These are phyloP conservation scores for Nicotiana obtusifolia DNA, from an alignment of 257 asterid genomes.

Conservation along the genomic window DNA sequence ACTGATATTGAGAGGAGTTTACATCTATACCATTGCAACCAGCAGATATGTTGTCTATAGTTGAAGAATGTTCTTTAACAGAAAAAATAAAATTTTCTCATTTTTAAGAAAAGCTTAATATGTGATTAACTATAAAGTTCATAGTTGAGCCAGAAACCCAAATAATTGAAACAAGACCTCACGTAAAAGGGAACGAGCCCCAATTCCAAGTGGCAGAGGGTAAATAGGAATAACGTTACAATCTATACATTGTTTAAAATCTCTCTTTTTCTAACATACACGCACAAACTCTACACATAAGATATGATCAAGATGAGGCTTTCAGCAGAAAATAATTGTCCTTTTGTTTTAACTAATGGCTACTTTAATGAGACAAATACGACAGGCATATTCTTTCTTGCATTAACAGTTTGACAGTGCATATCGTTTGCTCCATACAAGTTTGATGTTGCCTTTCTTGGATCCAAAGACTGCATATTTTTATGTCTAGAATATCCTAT, in stretches of 20 bases:
- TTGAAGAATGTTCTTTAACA: neutral
- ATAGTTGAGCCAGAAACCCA: no score
- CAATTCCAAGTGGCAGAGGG: neutral
- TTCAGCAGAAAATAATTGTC: neutral
- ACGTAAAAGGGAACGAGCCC: neutral
- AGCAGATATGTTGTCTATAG: neutral
- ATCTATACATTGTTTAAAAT: neutral
- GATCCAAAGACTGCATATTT: neutral
- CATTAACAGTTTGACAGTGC: neutral
- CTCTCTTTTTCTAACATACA: neutral
- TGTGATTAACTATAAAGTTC: no score
- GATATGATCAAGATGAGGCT: neutral
- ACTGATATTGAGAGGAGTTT: neutral
- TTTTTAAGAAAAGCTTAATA: neutral
- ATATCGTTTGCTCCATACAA: neutral
- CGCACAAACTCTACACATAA: neutral
- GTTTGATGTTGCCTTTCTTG: neutral
- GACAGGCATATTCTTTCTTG: neutral
- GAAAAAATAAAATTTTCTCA: neutral
- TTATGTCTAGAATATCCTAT: neutral
- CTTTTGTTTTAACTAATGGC: neutral
- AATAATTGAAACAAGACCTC: neutral
- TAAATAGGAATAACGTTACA: neutral
- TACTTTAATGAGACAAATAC: neutral
- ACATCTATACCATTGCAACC: neutral